Evolutionary conservation across 345 rosid genomes (phyloP).

Genomic region (Populus tremula): DNA sequence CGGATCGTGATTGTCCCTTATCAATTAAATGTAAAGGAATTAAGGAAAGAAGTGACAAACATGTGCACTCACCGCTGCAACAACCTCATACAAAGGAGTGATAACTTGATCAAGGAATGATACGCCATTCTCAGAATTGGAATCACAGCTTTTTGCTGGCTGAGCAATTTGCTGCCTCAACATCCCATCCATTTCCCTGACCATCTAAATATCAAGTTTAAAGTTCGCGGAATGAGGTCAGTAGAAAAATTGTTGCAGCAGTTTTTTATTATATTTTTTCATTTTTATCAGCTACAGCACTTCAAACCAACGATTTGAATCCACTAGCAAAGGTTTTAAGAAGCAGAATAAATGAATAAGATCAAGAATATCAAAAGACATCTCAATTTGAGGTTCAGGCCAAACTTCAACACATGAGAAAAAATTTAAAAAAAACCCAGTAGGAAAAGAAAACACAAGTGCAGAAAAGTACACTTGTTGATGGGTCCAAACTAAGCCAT

Average conservation of each 20-base stretch:
- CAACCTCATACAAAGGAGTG: conserved; percentile 73
- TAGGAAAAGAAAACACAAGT: neutral
- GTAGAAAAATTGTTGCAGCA: neutral
- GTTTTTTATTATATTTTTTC: neutral
- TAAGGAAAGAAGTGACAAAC: neutral
- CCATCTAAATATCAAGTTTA: conserved; percentile 57
- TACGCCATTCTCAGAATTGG: conserved; percentile 41
- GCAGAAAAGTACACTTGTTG: neutral
- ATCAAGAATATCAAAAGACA: no score
- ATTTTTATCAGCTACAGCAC: neutral
- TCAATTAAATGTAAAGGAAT: neutral
- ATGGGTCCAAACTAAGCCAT: neutral
- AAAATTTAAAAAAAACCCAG: neutral
- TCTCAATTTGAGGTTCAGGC: neutral
- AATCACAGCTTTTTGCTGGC: conserved; percentile 74
- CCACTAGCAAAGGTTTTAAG: no score
- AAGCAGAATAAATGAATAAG: no score
- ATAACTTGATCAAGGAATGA: conserved; percentile 83
- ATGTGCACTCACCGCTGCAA: conserved; percentile 69
- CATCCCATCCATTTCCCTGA: conserved; percentile 85
- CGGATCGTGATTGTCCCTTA: neutral
- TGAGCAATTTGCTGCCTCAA: conserved; percentile 68
- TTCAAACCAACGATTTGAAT: no score
- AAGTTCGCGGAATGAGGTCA: neutral
- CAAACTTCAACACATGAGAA: neutral